These are phyloP conservation scores for Poronia punctata DNA, from an alignment of 495 filamentous ascomycete species.

Conservation along the genomic window DNA sequence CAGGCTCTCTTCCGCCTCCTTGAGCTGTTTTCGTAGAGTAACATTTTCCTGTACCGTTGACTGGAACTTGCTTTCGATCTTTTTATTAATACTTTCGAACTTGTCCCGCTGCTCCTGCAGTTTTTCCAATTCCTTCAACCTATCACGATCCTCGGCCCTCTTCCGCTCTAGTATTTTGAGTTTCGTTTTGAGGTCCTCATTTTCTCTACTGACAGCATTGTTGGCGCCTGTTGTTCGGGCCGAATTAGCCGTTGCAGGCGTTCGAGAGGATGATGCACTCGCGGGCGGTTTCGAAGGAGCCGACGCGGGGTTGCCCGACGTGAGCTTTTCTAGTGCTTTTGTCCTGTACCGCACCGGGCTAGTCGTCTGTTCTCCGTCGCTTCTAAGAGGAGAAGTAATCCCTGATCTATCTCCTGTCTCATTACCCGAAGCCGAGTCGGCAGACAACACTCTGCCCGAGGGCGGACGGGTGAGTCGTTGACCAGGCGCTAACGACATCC, in stretches of 20 bases:
- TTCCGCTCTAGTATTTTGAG: constrained; percentile 76
- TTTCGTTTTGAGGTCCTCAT: constrained; percentile 74
- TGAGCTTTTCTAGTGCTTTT: constrained; percentile 38
- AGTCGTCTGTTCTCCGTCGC: constrained; percentile 37
- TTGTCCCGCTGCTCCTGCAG: constrained; percentile 75
- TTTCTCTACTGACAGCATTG: constrained; percentile 51
- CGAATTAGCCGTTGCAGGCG: constrained; percentile 23
- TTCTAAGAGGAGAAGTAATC: constrained; percentile 30
- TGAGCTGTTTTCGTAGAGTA: constrained; percentile 67
- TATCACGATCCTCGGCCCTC: constrained; percentile 78
- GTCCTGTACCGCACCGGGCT: constrained; percentile 41
- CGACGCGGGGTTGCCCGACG: constrained; percentile 28
- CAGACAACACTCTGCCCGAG: constrained; percentile 34
- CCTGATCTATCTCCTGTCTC: constrained; percentile 30
- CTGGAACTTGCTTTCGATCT: constrained; percentile 82
- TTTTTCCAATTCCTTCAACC: constrained; percentile 69
- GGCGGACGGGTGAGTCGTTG: constrained; percentile 26
- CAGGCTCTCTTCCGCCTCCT: constrained; percentile 61
- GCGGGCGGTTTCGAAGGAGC: constrained; percentile 18
- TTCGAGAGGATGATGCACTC: constrained; percentile 20
- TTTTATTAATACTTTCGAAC: constrained; percentile 84
- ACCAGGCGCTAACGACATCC: constrained; percentile 24
- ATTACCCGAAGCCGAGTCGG: constrained; percentile 32
- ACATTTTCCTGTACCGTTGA: constrained; percentile 74
- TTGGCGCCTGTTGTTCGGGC: constrained; percentile 23